Conservation (phyloP, 495 filamentous ascomycete species). For the Haplographium delicatum region DNA sequence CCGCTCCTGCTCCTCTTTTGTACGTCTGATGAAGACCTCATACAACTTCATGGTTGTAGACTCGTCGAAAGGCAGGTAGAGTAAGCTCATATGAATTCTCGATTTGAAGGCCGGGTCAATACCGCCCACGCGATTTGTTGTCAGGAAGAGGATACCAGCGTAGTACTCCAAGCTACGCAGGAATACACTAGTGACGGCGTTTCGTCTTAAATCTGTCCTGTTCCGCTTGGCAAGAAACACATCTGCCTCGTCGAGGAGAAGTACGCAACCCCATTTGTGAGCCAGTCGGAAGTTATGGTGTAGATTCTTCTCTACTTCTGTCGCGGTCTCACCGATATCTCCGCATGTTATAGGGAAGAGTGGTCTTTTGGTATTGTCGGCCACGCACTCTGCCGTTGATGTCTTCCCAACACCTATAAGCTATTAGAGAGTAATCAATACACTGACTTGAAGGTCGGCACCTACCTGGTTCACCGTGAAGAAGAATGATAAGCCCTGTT, state of each 20-base stretch:
- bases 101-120: slow-evolving; percentile 48
- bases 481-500: slow-evolving; percentile 2
- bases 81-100: slow-evolving; percentile 41
- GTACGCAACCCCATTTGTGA: slow-evolving; percentile 41
- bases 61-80: slow-evolving; percentile 35
- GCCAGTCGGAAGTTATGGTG: slow-evolving; percentile 36
- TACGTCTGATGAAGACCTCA: slow-evolving; percentile 29
- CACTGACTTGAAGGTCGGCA: not conserved
- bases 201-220: slow-evolving; percentile 37
- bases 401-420: slow-evolving; percentile 1
- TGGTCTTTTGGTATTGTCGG: slow-evolving; percentile 27
- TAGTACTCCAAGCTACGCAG: slow-evolving; percentile 52
- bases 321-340: slow-evolving; percentile 29
- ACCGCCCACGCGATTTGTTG: slow-evolving; percentile 34
- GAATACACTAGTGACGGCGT: slow-evolving; percentile 48
- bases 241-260: slow-evolving; percentile 54
- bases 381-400: slow-evolving; percentile 26
- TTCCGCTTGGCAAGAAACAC: slow-evolving; percentile 8
- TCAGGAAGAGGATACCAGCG: slow-evolving; percentile 33
- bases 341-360: slow-evolving; percentile 32
- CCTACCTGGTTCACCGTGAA: slow-evolving; percentile 2
- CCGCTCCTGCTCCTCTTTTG: slow-evolving; percentile 14
- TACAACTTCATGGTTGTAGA: slow-evolving; percentile 31
- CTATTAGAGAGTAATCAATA: not conserved
- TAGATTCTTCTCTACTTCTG: slow-evolving; percentile 38